Evolutionary conservation across 2,329 filamentous ascomycete genomes (phyloP).

Genomic region (Penicillium nordicum): DNA sequence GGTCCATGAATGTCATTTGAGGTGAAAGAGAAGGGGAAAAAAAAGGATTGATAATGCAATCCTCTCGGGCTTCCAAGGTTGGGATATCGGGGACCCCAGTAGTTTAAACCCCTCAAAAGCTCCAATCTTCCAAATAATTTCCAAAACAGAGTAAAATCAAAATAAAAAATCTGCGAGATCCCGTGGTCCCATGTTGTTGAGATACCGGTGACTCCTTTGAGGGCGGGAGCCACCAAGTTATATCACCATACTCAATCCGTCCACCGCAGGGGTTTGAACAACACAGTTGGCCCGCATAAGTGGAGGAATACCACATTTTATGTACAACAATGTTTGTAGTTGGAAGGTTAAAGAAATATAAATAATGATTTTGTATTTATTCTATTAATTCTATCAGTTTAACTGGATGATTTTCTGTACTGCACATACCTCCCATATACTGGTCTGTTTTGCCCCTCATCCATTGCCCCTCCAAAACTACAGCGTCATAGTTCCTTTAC

Average conservation of each 20-base stretch:
- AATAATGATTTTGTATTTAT: not conserved
- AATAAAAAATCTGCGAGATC: constrained; percentile 8
- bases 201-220: constrained; percentile 23
- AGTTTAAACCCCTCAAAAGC: not conserved
- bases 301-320: not conserved
- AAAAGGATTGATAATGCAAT: not conserved
- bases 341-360: not conserved
- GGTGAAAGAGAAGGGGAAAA: not conserved
- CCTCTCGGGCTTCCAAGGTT: not conserved
- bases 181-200: constrained; percentile 8
- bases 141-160: not conserved
- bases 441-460: constrained; percentile 11
- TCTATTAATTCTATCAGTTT: not conserved
- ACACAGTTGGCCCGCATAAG: not conserved
- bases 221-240: constrained; percentile 13
- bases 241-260: constrained; percentile 15
- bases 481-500: constrained; percentile 3
- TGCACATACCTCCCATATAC: not conserved
- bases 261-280: constrained; percentile 11
- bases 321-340: not conserved
- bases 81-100: not conserved
- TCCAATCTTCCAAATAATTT: not conserved
- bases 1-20: not conserved
- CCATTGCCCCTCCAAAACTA: constrained; percentile 12
- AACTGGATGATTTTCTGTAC: not conserved